Evolutionary conservation across 345 rosid genomes (phyloP).

Genomic region (Acer saccharum): DNA sequence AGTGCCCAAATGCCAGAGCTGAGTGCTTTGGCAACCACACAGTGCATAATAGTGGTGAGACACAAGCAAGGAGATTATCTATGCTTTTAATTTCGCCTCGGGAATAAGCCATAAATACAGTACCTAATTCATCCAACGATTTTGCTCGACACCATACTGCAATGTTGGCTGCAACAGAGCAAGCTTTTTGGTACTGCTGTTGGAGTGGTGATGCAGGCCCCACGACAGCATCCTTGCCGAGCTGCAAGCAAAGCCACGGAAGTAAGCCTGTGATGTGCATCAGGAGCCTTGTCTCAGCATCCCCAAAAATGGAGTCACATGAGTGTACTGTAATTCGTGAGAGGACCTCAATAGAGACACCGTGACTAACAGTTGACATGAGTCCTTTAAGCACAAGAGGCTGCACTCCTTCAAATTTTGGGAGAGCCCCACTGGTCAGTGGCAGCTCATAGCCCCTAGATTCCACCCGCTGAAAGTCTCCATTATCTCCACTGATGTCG

Average conservation of each 20-base stretch:
- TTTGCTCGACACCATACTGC: constrained; percentile 84
- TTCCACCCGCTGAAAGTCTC: constrained; percentile 71
- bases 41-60: constrained; percentile 79
- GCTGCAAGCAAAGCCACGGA: constrained; percentile 98
- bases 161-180: constrained; percentile 80
- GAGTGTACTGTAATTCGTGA: constrained; percentile 85
- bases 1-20: constrained; percentile 94
- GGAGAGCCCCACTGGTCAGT: constrained; percentile 74
- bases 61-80: constrained; percentile 82
- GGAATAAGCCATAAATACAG: constrained; percentile 74
- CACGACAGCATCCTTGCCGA: constrained; percentile 57
- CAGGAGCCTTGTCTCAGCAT: constrained; percentile 85
- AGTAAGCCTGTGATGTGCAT: constrained; percentile 97
- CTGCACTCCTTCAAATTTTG: constrained; percentile 91
- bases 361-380: constrained; percentile 89
- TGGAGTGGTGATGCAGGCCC: constrained; percentile 79
- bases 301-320: constrained; percentile 96
- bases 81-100: constrained; percentile 76
- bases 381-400: constrained; percentile 99
- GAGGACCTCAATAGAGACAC: constrained; percentile 84
- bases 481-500: constrained; percentile 45
- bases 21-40: constrained; percentile 99
- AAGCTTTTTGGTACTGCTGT: constrained; percentile 86
- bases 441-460: constrained; percentile 71
- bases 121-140: constrained; percentile 72